These are phyloP conservation scores for Suillus subaureus DNA, from an alignment of 768 basidiomycete genomes.

Conservation along the genomic window DNA sequence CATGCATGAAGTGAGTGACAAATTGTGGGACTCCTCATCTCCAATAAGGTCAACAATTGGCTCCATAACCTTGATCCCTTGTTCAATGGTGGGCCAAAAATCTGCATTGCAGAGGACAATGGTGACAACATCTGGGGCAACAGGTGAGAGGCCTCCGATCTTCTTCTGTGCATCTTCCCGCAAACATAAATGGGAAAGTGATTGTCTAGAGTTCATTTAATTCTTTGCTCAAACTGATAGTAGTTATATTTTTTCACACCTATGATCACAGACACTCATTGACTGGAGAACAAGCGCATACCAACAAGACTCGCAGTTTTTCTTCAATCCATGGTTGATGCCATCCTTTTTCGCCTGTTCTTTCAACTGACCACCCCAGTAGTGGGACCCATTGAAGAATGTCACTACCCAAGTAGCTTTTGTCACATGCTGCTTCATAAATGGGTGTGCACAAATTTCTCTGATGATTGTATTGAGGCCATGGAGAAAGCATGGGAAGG, in stretches of 20 bases:
- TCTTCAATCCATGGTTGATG: conserved; percentile 11
- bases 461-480: conserved; percentile 33
- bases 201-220: conserved; percentile 9
- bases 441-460: conserved; percentile 25
- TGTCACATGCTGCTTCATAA: conserved; percentile 18
- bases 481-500: conserved; percentile 34
- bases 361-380: conserved; percentile 36
- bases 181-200: conserved; percentile 15
- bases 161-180: conserved; percentile 17
- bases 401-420: conserved; percentile 21
- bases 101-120: conserved; percentile 23
- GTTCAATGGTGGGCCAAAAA: conserved; percentile 26
- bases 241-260: no score
- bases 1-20: conserved; percentile 40
- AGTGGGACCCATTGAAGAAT: conserved; percentile 37
- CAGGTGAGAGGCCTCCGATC: no score
- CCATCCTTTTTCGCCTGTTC: conserved; percentile 16
- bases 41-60: conserved; percentile 39
- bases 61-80: conserved; percentile 31
- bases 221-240: not conserved
- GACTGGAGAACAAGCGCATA: no score
- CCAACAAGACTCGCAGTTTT: no score
- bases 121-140: conserved; percentile 20
- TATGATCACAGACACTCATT: no score
- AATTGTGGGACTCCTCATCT: conserved; percentile 25